phyloP scores from a whole-genome alignment of 257 asterid genomes.

The Voacanga thouarsii region DNA sequence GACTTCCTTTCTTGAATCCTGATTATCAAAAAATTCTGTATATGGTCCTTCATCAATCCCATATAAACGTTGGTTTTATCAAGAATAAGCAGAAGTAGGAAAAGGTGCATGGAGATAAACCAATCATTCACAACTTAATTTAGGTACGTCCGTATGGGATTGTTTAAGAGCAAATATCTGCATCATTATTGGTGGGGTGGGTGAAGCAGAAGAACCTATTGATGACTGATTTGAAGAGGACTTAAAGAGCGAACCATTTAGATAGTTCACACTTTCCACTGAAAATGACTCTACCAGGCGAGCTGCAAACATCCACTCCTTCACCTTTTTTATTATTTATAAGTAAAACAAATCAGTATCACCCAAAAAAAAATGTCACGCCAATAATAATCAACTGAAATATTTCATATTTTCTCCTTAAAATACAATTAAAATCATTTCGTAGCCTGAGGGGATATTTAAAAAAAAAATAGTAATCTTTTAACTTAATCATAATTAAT shows the following conservation, averaged over 20 bases:
- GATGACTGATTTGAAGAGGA: background rate
- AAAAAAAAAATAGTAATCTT: too few species aligned
- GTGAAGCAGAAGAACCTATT: background rate
- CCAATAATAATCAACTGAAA: background rate
- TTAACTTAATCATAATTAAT: too few species aligned
- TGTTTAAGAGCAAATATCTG: background rate
- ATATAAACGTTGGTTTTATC: too few species aligned
- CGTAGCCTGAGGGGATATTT: too few species aligned
- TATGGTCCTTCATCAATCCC: too few species aligned
- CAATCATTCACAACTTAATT: too few species aligned
- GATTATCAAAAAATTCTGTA: too few species aligned
- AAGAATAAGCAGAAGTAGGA: too few species aligned
- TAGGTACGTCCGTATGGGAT: too few species aligned
- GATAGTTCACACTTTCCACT: background rate
- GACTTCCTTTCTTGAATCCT: too few species aligned
- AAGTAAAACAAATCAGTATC: background rate
- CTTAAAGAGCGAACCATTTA: background rate
- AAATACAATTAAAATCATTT: too few species aligned
- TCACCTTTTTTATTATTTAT: background rate
- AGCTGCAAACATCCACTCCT: background rate
- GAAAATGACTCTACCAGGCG: background rate
- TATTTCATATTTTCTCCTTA: background rate
- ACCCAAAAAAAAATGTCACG: background rate
- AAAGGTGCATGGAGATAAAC: too few species aligned
- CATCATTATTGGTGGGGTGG: background rate